Evolutionary conservation across 805 yeast genomes (phyloP), one percentile per base, ranked within the genome.

Genomic region (Kurtzmaniella fragi): DNA sequence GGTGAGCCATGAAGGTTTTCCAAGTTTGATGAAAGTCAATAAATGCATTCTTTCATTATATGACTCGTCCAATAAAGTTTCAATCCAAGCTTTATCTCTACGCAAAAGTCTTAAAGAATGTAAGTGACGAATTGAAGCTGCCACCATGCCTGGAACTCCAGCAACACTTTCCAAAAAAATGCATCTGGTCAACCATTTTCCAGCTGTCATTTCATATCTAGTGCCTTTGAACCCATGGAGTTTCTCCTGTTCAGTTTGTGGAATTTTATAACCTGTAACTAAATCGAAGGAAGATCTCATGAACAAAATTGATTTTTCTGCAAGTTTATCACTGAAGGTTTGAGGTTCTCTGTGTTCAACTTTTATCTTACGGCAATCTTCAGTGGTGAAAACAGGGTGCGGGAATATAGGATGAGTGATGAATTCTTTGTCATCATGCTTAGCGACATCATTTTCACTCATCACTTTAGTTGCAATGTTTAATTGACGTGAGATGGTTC

Each of bases 101-200:
- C 70, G 70, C 47, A 83, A 62, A 36, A 80, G 56, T 46, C 90
- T 62, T 35, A 82, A 54, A 2, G 85, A 74, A 45, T 78, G 80
- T 49, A 82, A 66, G 53, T 83, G 89, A 41, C 89, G 71, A 32
- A 83, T 57, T 59, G 81, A 82, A 1, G 84, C 83, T 3, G 85
- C 90, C 34, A 79, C 84, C 70, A 80, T 75, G 9, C 90, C 89
- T 1, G 90, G 90, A n/a, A 82, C 85, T 7, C 87, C 89, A 4
- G 90, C 90, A 40, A 83, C 70, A 43, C 80, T 73, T 56, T 82
- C 90, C 47, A 82, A 67, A 49, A 83, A 80, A 29, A 83, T 75
- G 41, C 74, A 60, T 38, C 84, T 57, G 5, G 78, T 73, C 42
- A 83, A 49, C 89, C 89, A 83, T 51, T 78, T 77, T 38, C 64